Evolutionary conservation across 1,284 basidiomycete genomes (phyloP), one percentile per base, ranked within the genome.

Genomic region (Ceratobasidium sp.): DNA sequence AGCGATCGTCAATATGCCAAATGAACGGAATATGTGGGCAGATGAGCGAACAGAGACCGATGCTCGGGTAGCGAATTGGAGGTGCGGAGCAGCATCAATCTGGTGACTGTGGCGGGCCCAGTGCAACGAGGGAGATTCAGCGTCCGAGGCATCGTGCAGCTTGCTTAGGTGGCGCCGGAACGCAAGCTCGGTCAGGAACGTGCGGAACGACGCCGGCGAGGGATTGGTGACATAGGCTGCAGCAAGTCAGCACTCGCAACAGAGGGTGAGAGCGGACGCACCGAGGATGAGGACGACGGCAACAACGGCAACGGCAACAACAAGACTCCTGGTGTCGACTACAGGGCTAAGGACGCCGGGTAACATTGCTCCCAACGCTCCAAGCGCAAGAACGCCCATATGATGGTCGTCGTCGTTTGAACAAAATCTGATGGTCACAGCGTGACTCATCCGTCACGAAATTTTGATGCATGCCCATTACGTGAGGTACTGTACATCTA

Each of bases 201-300:
- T 86, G 72, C 94, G 88, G 82, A 98, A 98, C 2, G 94, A 95
- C 56, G 88, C 87, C 81, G 98, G 95, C 72, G 90, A 89, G 18
- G 96, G 96, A 80, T 96, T 97, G 49, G 94, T 94, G 80, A 95
- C 87, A 83, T 95, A 95, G 58, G 95, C 96, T 96, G 80, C 56
- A 75, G 60, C 25, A 23, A 21, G 48, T 58, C 53, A 54, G 62
- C 53, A 63, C 40, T 62, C 75, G 75, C 66, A 72, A 74, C 60
- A 74, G 63, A n/a, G 60, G 49, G 66, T 46, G 62, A 61, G 44
- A 76, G 75, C 38, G 66, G 67, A 75, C 89, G 81, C 76, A 92
- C 92, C 92, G 71, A 93, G 83, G 76, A 92, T 84, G 77, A 91
- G 82, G 75, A 88, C 78, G 76, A 92, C 84, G 78, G 89, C 85